Percentiles rank a stretch among this genome's conserved stretches.
phyloP scores from a whole-genome alignment of 345 rosid genomes.

The Syzygium jambos region DNA sequence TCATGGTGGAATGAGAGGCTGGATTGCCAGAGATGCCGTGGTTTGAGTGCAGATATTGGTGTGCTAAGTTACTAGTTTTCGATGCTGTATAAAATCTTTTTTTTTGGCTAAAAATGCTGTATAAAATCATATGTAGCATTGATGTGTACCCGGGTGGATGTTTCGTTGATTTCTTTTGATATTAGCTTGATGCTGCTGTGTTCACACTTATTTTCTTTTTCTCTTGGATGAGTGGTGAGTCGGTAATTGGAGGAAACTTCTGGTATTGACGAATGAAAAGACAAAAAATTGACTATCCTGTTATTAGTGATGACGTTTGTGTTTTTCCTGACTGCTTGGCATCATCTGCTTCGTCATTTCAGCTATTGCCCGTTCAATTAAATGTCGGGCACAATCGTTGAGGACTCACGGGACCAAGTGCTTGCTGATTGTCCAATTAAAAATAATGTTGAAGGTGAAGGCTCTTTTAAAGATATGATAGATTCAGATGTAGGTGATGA shows the following conservation, averaged over 20 bases:
- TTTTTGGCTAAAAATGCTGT: no score
- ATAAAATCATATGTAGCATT: not conserved
- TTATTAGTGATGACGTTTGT: not conserved
- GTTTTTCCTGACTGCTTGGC: not conserved
- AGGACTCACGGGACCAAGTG: conserved; percentile 28
- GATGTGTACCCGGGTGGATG: not conserved
- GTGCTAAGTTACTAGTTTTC: not conserved
- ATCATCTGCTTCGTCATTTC: not conserved
- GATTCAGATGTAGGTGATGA: conserved; percentile 13
- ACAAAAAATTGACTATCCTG: not conserved
- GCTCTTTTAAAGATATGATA: not conserved
- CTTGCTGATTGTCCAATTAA: conserved; percentile 3
- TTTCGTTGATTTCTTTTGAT: not conserved
- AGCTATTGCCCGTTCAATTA: not conserved
- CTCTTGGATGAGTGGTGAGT: not conserved
- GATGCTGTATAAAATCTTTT: not conserved
- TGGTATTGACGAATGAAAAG: not conserved
- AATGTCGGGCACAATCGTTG: conserved; percentile 21
- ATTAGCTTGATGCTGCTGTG: not conserved
- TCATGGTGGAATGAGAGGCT: not conserved
- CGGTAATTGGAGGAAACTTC: not conserved
- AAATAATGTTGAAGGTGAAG: conserved; percentile 1
- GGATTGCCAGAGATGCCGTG: not conserved
- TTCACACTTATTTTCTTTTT: not conserved
- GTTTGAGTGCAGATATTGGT: not conserved